These are phyloP conservation scores for Tulasnella sp. DNA, from an alignment of 768 basidiomycete species.

Conservation along the genomic window DNA sequence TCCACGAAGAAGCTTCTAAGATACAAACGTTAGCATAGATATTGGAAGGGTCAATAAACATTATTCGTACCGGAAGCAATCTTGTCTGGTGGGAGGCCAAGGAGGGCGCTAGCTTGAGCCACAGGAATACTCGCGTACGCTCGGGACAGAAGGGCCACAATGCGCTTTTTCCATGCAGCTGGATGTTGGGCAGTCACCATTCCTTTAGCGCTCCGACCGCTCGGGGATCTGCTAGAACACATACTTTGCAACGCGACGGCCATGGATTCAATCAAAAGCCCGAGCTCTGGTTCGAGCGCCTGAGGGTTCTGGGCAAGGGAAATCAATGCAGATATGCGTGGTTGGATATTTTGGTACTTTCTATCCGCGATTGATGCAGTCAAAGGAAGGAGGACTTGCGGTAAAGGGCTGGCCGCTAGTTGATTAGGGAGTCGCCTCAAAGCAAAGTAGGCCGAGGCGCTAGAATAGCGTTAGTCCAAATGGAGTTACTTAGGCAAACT, in stretches of 20 bases:
- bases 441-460: slow-evolving; percentile 53
- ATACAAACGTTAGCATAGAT: not conserved
- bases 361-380: slow-evolving; percentile 47
- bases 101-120: slow-evolving; percentile 47
- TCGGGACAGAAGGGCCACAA: slow-evolving; percentile 47
- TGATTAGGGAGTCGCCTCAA: slow-evolving; percentile 48
- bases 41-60: too few relatives aligned
- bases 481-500: not conserved
- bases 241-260: slow-evolving; percentile 47
- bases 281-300: slow-evolving; percentile 39
- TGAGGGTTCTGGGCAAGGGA: slow-evolving; percentile 27
- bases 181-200: not conserved
- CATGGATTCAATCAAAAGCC: slow-evolving; percentile 39
- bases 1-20: not conserved
- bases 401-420: slow-evolving; percentile 39
- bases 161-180: slow-evolving; percentile 56
- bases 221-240: slow-evolving; percentile 23
- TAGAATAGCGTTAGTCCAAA: slow-evolving; percentile 27
- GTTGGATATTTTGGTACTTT: slow-evolving; percentile 49
- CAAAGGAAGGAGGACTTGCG: slow-evolving; percentile 42
- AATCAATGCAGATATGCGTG: slow-evolving; percentile 39
- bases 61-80: slow-evolving; percentile 29
- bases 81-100: slow-evolving; percentile 40
- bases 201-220: not conserved
- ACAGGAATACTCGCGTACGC: slow-evolving; percentile 59